Evolutionary conservation across 768 basidiomycete genomes (phyloP).

Genomic region (Candolleomyces eurysporus): DNA sequence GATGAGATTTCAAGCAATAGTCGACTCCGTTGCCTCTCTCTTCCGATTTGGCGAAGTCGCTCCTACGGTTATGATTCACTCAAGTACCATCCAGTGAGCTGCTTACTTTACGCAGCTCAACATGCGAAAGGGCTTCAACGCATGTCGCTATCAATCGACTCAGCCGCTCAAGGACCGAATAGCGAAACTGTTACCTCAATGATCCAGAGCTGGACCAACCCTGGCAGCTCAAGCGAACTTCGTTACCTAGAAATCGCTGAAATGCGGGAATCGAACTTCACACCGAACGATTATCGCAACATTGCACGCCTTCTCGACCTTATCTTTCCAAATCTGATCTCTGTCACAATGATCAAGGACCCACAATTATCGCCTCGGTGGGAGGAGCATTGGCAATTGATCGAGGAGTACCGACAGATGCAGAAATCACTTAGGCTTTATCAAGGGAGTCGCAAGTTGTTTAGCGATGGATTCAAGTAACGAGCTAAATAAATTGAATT

Average conservation of each 20-base stretch:
- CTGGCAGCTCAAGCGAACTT: not conserved
- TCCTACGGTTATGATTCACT: not conserved
- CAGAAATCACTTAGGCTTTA: not conserved
- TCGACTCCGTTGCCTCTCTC: not conserved
- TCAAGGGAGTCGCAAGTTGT: not conserved
- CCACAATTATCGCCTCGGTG: not conserved
- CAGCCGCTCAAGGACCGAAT: not conserved
- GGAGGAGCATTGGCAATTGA: not conserved
- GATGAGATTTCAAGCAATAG: too few relatives aligned
- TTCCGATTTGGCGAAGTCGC: not conserved
- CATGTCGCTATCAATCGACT: not conserved
- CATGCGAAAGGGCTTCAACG: not conserved
- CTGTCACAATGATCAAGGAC: not conserved
- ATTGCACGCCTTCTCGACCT: not conserved
- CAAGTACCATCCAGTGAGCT: not conserved
- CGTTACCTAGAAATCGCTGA: not conserved
- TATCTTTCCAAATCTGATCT: not conserved
- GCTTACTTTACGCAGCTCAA: not conserved
- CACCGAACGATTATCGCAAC: not conserved
- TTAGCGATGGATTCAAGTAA: too few relatives aligned
- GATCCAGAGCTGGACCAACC: not conserved
- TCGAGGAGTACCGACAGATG: slow-evolving; percentile 2
- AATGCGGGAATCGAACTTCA: not conserved
- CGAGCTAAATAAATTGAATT: too few relatives aligned
- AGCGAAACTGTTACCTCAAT: not conserved